These are phyloP conservation scores for Arctostaphylos glauca DNA, from an alignment of 148 eudicot species.

Conservation along the genomic window DNA sequence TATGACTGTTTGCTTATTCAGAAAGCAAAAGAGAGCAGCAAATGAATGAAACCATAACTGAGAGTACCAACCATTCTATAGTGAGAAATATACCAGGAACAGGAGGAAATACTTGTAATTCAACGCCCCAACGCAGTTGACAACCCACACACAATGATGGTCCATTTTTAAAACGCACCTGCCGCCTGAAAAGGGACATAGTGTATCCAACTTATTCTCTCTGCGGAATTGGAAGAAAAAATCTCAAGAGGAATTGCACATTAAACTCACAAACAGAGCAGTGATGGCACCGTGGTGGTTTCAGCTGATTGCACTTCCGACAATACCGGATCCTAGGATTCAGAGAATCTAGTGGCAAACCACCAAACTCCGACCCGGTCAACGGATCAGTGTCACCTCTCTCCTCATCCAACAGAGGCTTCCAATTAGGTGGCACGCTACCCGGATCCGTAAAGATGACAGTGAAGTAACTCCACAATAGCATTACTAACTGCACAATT, in stretches of 20 bases:
- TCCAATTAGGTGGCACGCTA: conserved; percentile 83
- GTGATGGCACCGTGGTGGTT: conserved; percentile 98
- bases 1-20: neutral
- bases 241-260: neutral
- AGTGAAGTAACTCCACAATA: conserved; percentile 93
- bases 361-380: conserved; percentile 51
- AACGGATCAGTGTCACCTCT: conserved; percentile 79
- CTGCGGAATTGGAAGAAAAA: neutral
- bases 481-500: conserved; percentile 76
- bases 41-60: neutral
- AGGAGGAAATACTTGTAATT: conserved; percentile 98
- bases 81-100: conserved; percentile 64
- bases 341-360: conserved; percentile 40
- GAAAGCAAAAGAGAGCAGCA: neutral
- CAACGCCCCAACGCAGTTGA: conserved; percentile 95
- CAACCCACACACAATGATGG: conserved; percentile 99
- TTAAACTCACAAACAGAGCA: conserved; percentile 93
- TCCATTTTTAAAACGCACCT: conserved; percentile 97
- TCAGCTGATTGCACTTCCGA: conserved; percentile 88
- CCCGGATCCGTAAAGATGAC: conserved; percentile 97
- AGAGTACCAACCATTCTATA: neutral
- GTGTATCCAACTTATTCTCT: neutral
- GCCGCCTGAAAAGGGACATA: conserved; percentile 54
- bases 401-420: conserved; percentile 81
- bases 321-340: conserved; percentile 67